A percentile compares a stretch with the other conserved stretches of the same genome.
These are phyloP conservation scores for Kandelia obovata DNA, from an alignment of 345 rosid species.

Conservation along the genomic window DNA sequence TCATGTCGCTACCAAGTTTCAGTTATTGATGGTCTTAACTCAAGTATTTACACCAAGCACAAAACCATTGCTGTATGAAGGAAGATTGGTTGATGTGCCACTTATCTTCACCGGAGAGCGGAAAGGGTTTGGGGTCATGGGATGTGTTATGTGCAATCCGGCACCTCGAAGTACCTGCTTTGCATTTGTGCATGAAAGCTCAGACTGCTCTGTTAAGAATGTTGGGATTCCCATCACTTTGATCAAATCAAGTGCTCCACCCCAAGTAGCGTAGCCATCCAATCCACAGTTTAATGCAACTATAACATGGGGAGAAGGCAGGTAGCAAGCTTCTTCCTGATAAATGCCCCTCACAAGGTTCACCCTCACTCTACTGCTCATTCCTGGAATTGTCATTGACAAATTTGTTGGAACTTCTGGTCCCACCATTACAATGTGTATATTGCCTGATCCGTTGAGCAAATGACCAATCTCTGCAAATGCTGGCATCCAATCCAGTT, in stretches of 20 bases:
- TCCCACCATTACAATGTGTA: slow-evolving; percentile 46
- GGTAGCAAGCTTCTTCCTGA: slow-evolving; percentile 49
- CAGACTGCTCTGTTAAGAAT: slow-evolving; percentile 49
- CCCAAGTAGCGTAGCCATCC: slow-evolving; percentile 39
- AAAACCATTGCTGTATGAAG: slow-evolving; percentile 43
- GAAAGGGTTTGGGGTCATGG: slow-evolving; percentile 39
- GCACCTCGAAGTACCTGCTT: slow-evolving; percentile 42
- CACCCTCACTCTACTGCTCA: slow-evolving; percentile 41
- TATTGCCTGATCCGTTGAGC: slow-evolving; percentile 39
- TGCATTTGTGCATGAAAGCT: slow-evolving; percentile 45
- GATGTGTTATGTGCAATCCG: slow-evolving; percentile 41
- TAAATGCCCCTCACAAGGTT: slow-evolving; percentile 45
- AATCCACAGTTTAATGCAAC: slow-evolving; percentile 49
- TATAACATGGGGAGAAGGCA: slow-evolving; percentile 45
- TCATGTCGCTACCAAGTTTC: not conserved
- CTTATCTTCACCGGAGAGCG: slow-evolving; percentile 33
- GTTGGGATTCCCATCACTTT: slow-evolving; percentile 38
- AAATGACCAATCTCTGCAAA: slow-evolving; percentile 42
- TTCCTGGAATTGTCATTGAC: slow-evolving; percentile 45
- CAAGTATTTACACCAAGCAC: slow-evolving; percentile 41
- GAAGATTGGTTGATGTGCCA: slow-evolving; percentile 33
- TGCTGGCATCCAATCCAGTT: slow-evolving; percentile 45
- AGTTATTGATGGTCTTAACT: not conserved
- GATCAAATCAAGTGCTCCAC: slow-evolving; percentile 42
- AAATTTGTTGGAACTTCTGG: slow-evolving; percentile 42